phyloP scores from a whole-genome alignment of 805 yeast species.

The Sungouiozyma ichnusensis region DNA sequence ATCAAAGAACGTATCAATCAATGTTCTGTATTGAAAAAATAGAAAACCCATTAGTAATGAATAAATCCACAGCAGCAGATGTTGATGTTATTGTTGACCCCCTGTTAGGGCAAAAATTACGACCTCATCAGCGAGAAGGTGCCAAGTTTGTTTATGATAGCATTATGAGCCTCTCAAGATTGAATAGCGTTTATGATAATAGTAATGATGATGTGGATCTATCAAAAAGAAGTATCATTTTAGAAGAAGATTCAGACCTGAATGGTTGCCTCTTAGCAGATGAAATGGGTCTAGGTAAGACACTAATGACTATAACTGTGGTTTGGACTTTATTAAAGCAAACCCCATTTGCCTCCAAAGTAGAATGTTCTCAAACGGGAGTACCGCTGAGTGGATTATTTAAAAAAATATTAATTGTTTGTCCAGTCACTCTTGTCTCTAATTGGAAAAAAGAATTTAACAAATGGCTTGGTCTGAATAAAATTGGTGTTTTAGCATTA shows the following conservation, averaged over 20 bases:
- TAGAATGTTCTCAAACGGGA: slow-evolving; percentile 29
- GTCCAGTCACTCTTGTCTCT: slow-evolving; percentile 81
- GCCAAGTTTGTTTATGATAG: slow-evolving; percentile 74
- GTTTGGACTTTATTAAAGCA: slow-evolving; percentile 77
- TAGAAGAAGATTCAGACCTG: slow-evolving; percentile 21
- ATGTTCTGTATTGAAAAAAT: slow-evolving; percentile 30
- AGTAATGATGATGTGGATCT: neutral
- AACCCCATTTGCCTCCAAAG: slow-evolving; percentile 36
- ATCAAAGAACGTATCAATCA: slow-evolving; percentile 25
- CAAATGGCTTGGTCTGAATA: slow-evolving; percentile 71
- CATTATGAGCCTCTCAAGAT: slow-evolving; percentile 52
- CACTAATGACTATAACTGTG: slow-evolving; percentile 72
- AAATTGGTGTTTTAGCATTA: slow-evolving; percentile 56
- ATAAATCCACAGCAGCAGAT: slow-evolving; percentile 21
- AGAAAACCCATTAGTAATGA: slow-evolving; percentile 35
- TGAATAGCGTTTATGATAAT: neutral
- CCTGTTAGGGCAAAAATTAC: slow-evolving; percentile 37
- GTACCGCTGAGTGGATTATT: slow-evolving; percentile 28
- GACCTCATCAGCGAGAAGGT: slow-evolving; percentile 85
- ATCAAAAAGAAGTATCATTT: slow-evolving; percentile 7
- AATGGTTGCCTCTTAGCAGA: slow-evolving; percentile 84
- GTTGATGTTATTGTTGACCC: slow-evolving; percentile 55
- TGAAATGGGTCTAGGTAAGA: slow-evolving; percentile 94
- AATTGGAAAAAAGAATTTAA: slow-evolving; percentile 85
- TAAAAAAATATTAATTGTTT: slow-evolving; percentile 63